Percentiles rank a stretch among this genome's conserved stretches.
Evolutionary conservation across 2,329 filamentous ascomycete species (phyloP).

Genomic region (Aureobasidium sp.): DNA sequence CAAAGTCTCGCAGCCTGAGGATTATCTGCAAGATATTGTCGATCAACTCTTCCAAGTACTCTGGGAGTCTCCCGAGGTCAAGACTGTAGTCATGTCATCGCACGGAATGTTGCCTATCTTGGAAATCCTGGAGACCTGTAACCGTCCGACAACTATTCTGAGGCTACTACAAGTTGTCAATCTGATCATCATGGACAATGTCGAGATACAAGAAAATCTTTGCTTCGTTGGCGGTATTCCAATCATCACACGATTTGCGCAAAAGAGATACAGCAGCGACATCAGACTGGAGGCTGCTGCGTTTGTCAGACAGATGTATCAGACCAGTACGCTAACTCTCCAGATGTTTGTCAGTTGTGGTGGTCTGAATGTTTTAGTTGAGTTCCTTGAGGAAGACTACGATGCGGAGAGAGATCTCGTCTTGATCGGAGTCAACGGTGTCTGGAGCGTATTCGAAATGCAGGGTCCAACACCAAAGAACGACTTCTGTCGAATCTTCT

Average conservation of each 20-base stretch:
- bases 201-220: conserved; percentile 91
- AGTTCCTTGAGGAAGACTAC: conserved; percentile 96
- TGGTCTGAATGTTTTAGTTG: conserved; percentile 88
- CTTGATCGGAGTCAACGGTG: conserved; percentile 92
- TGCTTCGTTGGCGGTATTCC: conserved; percentile 97
- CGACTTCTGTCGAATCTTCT: conserved; percentile 95
- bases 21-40: conserved; percentile 73
- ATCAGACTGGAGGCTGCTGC: conserved; percentile 91
- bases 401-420: conserved; percentile 87
- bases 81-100: conserved; percentile 83
- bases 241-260: conserved; percentile 93
- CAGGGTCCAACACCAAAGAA: conserved; percentile 94
- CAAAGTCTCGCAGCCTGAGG: conserved; percentile 81
- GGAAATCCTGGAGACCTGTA: conserved; percentile 85
- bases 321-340: conserved; percentile 87
- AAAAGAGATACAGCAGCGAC: conserved; percentile 87
- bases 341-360: conserved; percentile 99
- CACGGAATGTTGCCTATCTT: conserved; percentile 92
- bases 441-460: conserved; percentile 97
- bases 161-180: conserved; percentile 91
- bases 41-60: conserved; percentile 78
- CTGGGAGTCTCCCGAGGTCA: conserved; percentile 82
- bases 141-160: conserved; percentile 77
- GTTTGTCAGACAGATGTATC: conserved; percentile 97
- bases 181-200: conserved; percentile 69